Base-by-base conservation (phyloP, 108 stramenopile genomes). In the Pseudonitzschia pungens region DNA sequence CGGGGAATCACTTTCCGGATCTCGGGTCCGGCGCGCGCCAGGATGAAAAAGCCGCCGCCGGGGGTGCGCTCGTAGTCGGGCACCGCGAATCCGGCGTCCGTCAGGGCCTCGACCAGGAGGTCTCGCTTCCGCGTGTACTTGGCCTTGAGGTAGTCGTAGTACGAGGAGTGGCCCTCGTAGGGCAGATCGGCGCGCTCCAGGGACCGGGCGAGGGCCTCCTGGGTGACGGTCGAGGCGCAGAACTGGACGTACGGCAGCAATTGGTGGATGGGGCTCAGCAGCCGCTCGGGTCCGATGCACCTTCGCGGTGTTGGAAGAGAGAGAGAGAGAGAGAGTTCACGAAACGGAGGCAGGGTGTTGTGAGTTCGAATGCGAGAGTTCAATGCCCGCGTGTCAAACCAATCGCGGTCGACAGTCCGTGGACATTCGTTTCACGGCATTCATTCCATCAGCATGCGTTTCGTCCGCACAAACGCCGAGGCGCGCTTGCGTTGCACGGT, bases 1-100 rank as follows among this genome's bases (percentile, higher is more conserved):
- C 65, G 7, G 20, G 89, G 92, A 32, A 93, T 69, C 16, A 66
- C 72, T 20, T 73, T 54, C 10, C 32, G 68, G 42, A 97, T 81
- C n/a, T 84, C 90, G 24, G 81, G 79, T 41, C 89, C 87, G 41
- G 88, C 87, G 27, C 88, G 69, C 20, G 96, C 98, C 66, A 99
- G 93, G 56, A 99, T 90, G 77, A 98, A 99, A 77, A 98, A 98
- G 21, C 98, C 97, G 65, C 92, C 89, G 54, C 95, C 93, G 16
- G 89, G 87, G 28, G 86, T 89, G 1, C 43, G 52, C 33, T 87
- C 85, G 68, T 90, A 92, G 72, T 93, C 85, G 16, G 90, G 89
- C 14, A 92, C 82, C 15, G 85, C 91, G 74, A 95, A 95, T 21
- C 93, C 91, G 29, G 84, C 91, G 20, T 73, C 77, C 40, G 59